Evolutionary conservation across 495 filamentous ascomycete species (phyloP), one percentile per base, ranked within the genome.

Genomic region (Xeromyces bisporus): DNA sequence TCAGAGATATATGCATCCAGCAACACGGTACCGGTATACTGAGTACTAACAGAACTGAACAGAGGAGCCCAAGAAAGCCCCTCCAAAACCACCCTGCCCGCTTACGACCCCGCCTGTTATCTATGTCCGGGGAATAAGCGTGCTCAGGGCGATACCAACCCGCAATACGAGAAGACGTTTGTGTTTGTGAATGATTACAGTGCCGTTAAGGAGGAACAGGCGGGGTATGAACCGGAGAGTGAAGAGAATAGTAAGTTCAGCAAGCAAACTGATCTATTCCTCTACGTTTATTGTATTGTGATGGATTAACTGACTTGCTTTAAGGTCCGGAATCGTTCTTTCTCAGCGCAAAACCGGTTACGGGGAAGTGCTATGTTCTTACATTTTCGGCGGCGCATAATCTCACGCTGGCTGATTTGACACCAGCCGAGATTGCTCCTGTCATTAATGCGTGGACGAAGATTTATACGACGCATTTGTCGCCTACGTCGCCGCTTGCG

Each of bases 141-240:
- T n/a, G 89, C 87, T 2, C 74, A 83, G 46, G 91, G 89, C 34
- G 81, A 92, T 44, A 48, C 50, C 37, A 99, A 96, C 48, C 91
- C 89, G 0, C 60, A 79, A 16, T 99, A 94, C 48, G 60, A 77
- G 20, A 73, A 62, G 34, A 93, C 86, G 0, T 94, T 93, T 41
- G 76, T 87, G 7, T 99, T 99, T 39, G 80, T 94, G 26, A 99
- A 99, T 44, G 89, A 99, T 53, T 99, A 89, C 50, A 87, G 82
- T 42, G 89, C 89, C 7, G 85, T 99, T 17, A 93, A 93, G 48
- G 87, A 94, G 55, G 71, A 81, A 30, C 89, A 99, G 53, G 73
- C 66, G 3, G 60, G 69, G 17, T 87, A 83, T 45, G 53, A 60
- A 11, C 56, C 61, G n/a, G 53, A 64, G 20, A 54, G 53, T 4